Percentiles rank a stretch among this genome's conserved stretches.
These are phyloP conservation scores for Cicer yamashitae DNA, from an alignment of 306 rosid species.

Conservation along the genomic window DNA sequence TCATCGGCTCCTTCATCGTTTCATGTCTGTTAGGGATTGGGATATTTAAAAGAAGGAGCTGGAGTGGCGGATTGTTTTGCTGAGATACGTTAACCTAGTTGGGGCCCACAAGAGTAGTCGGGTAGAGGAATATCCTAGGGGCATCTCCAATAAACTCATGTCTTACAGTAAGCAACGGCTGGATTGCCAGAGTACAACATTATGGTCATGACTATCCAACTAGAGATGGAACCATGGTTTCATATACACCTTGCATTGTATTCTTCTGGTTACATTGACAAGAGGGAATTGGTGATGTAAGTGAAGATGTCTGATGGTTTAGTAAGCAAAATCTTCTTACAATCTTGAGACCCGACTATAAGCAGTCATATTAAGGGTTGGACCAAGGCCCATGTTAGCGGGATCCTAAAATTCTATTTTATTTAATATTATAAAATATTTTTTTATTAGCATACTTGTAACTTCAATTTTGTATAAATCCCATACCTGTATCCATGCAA, in stretches of 20 bases:
- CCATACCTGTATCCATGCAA: not conserved
- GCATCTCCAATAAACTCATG: conserved; percentile 86
- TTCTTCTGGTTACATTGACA: too few relatives aligned
- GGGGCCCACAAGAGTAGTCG: conserved; percentile 56
- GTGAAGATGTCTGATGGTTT: not conserved
- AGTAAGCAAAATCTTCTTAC: not conserved
- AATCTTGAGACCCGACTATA: not conserved
- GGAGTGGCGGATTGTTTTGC: too few relatives aligned
- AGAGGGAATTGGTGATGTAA: too few relatives aligned
- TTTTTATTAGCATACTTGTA: too few relatives aligned
- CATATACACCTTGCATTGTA: too few relatives aligned
- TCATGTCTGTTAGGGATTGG: not conserved
- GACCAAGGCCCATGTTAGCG: not conserved
- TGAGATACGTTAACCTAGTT: too few relatives aligned
- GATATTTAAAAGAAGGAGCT: too few relatives aligned
- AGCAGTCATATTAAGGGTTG: not conserved
- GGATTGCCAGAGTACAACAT: not conserved
- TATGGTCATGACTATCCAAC: not conserved
- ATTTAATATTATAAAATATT: too few relatives aligned
- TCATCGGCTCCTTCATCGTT: not conserved
- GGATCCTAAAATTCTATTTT: not conserved
- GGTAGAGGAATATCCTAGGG: conserved; percentile 85
- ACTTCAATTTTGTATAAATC: not conserved
- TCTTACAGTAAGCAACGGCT: conserved; percentile 70
- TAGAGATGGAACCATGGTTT: not conserved